Evolutionary conservation across 2,329 filamentous ascomycete species (phyloP).

Genomic region (Catunica adiposa): DNA sequence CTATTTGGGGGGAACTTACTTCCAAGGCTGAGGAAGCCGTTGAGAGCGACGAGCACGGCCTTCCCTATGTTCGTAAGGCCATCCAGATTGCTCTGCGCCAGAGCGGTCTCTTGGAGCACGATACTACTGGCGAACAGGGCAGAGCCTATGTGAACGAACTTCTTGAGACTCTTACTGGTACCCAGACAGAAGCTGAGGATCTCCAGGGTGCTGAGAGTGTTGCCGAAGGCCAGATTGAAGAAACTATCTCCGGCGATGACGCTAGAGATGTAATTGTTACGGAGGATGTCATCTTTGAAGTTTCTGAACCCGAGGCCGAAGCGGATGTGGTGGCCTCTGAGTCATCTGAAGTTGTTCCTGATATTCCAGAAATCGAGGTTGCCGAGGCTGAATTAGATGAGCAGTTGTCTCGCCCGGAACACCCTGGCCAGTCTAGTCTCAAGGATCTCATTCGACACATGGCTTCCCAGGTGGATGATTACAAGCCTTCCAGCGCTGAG

Average conservation of each 20-base stretch:
- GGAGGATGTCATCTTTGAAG: neutral
- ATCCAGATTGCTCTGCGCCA: slow-evolving; percentile 39
- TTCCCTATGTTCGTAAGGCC: slow-evolving; percentile 35
- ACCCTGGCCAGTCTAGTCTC: slow-evolving; percentile 18
- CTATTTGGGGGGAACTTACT: slow-evolving; percentile 38
- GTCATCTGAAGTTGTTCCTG: neutral
- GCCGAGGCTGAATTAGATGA: neutral
- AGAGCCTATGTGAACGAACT: slow-evolving; percentile 34
- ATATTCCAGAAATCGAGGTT: neutral
- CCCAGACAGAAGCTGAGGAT: slow-evolving; percentile 12
- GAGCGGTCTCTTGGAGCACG: slow-evolving; percentile 33
- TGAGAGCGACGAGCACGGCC: slow-evolving; percentile 38
- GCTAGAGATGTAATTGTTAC: neutral
- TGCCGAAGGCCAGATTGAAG: neutral
- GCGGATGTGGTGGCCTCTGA: neutral
- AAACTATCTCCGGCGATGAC: neutral
- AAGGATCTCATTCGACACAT: slow-evolving; percentile 37
- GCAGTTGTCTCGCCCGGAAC: slow-evolving; percentile 9
- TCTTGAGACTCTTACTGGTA: slow-evolving; percentile 30
- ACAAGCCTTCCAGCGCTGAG: slow-evolving; percentile 15
- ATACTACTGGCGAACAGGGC: slow-evolving; percentile 27
- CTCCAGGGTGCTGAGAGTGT: neutral
- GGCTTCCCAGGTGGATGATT: slow-evolving; percentile 26
- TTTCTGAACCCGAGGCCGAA: neutral
- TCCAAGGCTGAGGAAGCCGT: slow-evolving; percentile 39